Conservation (phyloP, 495 filamentous ascomycete species). For the Trichocladium antarcticum region DNA sequence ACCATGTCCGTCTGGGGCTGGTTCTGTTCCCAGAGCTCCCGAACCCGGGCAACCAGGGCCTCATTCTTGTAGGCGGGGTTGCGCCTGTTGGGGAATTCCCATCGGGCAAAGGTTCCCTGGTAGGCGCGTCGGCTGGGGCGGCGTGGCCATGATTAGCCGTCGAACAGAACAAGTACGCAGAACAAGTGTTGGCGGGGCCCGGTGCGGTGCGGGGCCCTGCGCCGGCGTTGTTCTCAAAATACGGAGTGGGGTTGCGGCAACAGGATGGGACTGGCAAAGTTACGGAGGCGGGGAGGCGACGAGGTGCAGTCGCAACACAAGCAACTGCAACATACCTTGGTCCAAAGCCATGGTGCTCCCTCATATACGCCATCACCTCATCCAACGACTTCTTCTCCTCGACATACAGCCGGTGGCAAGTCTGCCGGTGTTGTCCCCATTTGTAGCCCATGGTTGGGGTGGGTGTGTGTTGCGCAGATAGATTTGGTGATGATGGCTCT, state of each 20-base stretch:
- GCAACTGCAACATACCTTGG: conserved; percentile 44
- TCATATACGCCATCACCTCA: conserved; percentile 55
- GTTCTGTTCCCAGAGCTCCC: conserved; percentile 68
- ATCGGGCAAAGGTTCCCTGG: conserved; percentile 62
- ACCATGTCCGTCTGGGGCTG: conserved; percentile 61
- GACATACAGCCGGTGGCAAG: conserved; percentile 63
- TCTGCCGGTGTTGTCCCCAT: conserved; percentile 60
- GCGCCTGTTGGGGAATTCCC: conserved; percentile 66
- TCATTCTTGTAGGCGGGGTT: conserved; percentile 57
- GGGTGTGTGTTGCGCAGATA: not conserved
- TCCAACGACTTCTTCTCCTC: conserved; percentile 58
- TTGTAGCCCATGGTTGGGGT: conserved; percentile 54
- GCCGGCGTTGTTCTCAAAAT: not conserved
- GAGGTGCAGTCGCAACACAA: not conserved
- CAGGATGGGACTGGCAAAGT: not conserved
- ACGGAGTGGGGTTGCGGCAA: conserved; percentile 8
- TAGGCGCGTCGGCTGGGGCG: conserved; percentile 55
- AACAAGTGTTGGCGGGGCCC: not conserved
- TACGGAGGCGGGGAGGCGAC: not conserved
- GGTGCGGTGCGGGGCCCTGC: not conserved
- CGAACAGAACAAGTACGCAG: conserved; percentile 4
- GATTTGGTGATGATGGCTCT: not conserved
- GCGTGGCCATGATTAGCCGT: conserved; percentile 8
- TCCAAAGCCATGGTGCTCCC: conserved; percentile 47
- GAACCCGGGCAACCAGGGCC: conserved; percentile 52